Evolutionary conservation across 2,329 filamentous ascomycete genomes (phyloP).

Genomic region (Cladosporium sp.): DNA sequence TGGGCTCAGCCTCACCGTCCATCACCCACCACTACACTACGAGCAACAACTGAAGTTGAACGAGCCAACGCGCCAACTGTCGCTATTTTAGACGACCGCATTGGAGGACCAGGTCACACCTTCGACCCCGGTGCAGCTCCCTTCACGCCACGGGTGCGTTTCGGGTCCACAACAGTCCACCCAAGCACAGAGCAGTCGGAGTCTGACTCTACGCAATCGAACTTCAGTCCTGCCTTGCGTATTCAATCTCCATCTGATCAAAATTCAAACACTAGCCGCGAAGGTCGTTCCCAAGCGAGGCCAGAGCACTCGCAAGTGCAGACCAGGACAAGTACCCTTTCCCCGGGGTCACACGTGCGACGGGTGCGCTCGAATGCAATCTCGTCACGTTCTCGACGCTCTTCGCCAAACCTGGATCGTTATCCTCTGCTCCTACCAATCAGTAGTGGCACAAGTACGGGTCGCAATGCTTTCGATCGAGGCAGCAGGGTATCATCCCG

Average conservation of each 20-base stretch:
- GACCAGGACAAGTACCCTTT: not conserved
- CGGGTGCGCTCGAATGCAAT: constrained; percentile 2
- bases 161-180: constrained; percentile 17
- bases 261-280: constrained; percentile 15
- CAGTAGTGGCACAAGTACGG: not conserved
- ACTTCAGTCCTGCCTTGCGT: constrained; percentile 12
- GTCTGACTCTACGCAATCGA: no score
- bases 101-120: not conserved
- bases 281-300: not conserved
- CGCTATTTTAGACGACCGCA: no score
- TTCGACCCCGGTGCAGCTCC: constrained; percentile 27
- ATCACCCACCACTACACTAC: no score
- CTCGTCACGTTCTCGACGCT: not conserved
- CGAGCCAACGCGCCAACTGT: no score
- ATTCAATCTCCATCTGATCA: constrained; percentile 22
- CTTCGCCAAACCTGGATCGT: constrained; percentile 20
- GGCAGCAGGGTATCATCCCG: not conserved
- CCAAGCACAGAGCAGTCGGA: constrained; percentile 7
- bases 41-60: no score
- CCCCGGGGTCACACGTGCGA: not conserved
- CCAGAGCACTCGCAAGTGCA: not conserved
- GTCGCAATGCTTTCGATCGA: constrained; percentile 10
- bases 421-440: constrained; percentile 21
- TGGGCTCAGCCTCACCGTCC: no score
- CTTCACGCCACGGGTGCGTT: constrained; percentile 26